Evolutionary conservation across 352 stramenopile species (phyloP), one percentile per base, ranked within the genome.

Genomic region (Phytopythium litorale): DNA sequence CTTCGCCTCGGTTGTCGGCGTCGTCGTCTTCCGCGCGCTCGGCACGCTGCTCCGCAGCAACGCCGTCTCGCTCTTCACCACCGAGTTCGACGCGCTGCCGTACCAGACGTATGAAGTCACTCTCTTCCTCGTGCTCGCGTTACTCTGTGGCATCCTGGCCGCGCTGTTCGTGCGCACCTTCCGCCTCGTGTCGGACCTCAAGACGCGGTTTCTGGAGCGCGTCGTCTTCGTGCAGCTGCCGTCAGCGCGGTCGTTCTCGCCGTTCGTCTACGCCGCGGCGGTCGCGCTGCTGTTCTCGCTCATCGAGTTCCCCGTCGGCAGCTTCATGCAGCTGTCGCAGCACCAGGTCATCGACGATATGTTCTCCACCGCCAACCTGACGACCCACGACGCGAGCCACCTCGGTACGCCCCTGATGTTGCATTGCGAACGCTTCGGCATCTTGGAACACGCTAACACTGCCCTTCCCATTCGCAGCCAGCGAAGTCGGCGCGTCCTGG

Each of bases 321-420:
- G 81, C 65, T 93, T 91, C 58, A 94, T 94, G 85, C 72, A 83
- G 59, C 70, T 92, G 13, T 81, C 81, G 11, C 76, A 91, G 56
- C 79, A 80, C 28, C 73, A 92, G 45, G 70, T 91, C 37, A 92
- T 96, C 50, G 84, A 97, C 67, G 84, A 96, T 54, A 86, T 97
- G 76, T 95, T 97, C 43, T 87, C 79, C 1, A 78, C 78, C 21
- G 75, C 72, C 38, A 87, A 88, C 28, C 54, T 91, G 19, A 71
- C 78, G 7, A 65, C 56, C 40, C 59, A 72, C 52, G 68, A 78
- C 28, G 43, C 68, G 6, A 72, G 77, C 30, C 59, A 71, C n/a
- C 55, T 83, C 16, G 58, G 67, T 74, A 63, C 38, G 40, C 54
- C 62, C 30, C 1, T 12, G 4, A 28, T 49, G 18, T 53, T 64